Percentiles rank a stretch among this genome's conserved stretches.
phyloP scores from a whole-genome alignment of 305 asterid genomes.

The Fraxinus ornus region DNA sequence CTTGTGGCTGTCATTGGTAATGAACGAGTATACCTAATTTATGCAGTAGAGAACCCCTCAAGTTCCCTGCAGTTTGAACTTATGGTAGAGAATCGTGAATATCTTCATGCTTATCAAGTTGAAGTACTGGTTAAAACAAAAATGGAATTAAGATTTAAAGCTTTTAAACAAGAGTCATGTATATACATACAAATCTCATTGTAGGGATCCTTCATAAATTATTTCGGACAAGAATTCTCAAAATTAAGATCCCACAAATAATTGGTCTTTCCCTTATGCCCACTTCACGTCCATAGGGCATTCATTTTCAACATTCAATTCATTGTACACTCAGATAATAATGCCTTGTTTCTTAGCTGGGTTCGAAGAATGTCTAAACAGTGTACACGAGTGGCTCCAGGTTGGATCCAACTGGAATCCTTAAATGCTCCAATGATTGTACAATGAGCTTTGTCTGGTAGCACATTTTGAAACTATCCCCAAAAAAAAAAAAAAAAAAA shows the following conservation, averaged over 20 bases:
- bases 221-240: neutral
- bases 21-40: neutral
- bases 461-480: neutral
- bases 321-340: neutral
- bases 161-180: neutral
- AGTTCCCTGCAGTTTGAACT: neutral
- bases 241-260: neutral
- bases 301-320: neutral
- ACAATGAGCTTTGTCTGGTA: neutral
- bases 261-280: neutral
- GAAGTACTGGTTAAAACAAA: neutral
- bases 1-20: neutral
- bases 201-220: neutral
- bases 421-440: neutral
- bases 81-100: neutral
- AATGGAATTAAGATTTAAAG: neutral
- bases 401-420: neutral
- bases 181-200: neutral
- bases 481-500: no score
- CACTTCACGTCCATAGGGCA: neutral
- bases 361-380: neutral
- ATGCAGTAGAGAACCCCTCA: neutral
- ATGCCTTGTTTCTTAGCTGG: neutral
- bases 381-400: conserved; percentile 1
- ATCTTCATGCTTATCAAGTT: neutral